Base-by-base conservation (phyloP, 208 protist species). In the Endotrypanum monterogeii region DNA sequence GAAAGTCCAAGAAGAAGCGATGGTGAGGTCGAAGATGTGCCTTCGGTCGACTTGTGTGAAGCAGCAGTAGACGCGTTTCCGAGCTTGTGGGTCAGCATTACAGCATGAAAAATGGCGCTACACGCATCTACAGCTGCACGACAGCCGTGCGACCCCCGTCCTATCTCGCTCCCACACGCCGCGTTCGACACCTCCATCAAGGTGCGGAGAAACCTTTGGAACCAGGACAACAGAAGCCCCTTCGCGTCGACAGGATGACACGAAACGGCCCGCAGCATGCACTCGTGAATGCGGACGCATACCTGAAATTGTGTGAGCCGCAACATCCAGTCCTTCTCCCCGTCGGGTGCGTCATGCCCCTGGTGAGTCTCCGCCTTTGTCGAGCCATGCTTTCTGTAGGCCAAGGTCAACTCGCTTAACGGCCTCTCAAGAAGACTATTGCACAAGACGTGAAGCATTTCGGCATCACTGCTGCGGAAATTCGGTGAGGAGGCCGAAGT, bases 151-250 rank as follows among this genome's bases (percentile, higher is more conserved):
- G 35, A 61, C 5, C 35, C 61, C 9, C 63, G 35, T 3, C 76
- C 72, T 1, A 56, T 18, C 12, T 9, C 75, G 57, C 71, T 79
- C 23, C 63, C 52, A 51, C 81, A 85, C 1, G 80, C 74, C 14
- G 87, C 82, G 55, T 94, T 94, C 39, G 83, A 76, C n/a, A 90
- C 46, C 35, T 91, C 89, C 52, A 91, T 83, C 11, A 94, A 76
- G 7, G 18, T 51, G 30, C 78, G 85, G 54, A 89, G 79, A 51
- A 71, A 90, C 9, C 56, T 39, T 6, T 28, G 32, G 70, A 88
- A 86, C 84, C 84, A 93, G 46, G 54, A 18, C 55, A 80, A 51
- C 48, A 83, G 63, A 46, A 86, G 67, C 6, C 28, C 46, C 41
- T 30, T 37, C 3, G 65, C 39, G 0, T 46, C 32, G 12, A 30